Evolutionary conservation across 352 stramenopile species (phyloP).

Genomic region (Paralagenidium karlingii): DNA sequence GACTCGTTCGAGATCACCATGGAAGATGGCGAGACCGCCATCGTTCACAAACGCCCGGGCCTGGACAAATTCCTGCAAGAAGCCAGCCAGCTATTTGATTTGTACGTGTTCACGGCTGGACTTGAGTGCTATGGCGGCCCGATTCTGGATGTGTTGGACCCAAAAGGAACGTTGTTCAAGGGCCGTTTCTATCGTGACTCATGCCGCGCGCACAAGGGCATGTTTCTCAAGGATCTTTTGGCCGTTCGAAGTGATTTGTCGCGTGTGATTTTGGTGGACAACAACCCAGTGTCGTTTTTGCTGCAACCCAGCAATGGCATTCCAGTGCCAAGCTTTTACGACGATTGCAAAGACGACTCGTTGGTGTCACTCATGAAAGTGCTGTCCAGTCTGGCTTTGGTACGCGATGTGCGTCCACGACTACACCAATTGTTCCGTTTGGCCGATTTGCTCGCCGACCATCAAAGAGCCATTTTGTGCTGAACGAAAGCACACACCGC

Average conservation of each 20-base stretch:
- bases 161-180: conserved; percentile 71
- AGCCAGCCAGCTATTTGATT: conserved; percentile 77
- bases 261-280: conserved; percentile 94
- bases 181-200: conserved; percentile 91
- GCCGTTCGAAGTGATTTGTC: conserved; percentile 72
- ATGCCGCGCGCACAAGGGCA: conserved; percentile 83
- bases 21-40: conserved; percentile 86
- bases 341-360: conserved; percentile 88
- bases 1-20: conserved; percentile 89
- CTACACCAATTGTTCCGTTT: conserved; percentile 94
- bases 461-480: conserved; percentile 35
- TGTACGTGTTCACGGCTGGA: conserved; percentile 94
- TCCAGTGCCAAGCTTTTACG: conserved; percentile 95
- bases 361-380: conserved; percentile 90
- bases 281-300: conserved; percentile 96
- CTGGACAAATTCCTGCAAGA: conserved; percentile 91
- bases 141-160: conserved; percentile 91
- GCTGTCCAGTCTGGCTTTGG: conserved; percentile 84
- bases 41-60: conserved; percentile 92
- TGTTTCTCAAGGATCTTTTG: conserved; percentile 86
- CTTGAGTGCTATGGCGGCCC: conserved; percentile 93
- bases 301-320: conserved; percentile 96
- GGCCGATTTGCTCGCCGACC: conserved; percentile 82
- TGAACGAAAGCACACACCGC: too few species aligned
- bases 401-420: conserved; percentile 91